Evolutionary conservation across 352 stramenopile species (phyloP).

Genomic region (Phytophthora rubi): DNA sequence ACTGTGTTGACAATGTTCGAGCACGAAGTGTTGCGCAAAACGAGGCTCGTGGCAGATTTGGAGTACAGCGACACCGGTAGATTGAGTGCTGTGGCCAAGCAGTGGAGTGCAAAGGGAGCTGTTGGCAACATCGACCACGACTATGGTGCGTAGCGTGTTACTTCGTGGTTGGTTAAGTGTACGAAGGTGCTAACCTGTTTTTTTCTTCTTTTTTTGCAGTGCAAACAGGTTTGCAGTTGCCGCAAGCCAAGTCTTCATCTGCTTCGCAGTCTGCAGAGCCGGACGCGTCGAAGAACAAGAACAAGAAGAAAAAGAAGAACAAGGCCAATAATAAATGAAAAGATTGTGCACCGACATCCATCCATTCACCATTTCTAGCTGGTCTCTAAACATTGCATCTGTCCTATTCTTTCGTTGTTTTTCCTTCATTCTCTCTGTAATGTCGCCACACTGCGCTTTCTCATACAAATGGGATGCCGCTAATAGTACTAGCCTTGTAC

Average conservation of each 20-base stretch:
- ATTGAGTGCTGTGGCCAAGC: conserved; percentile 43
- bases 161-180: not conserved
- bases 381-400: conserved; percentile 19
- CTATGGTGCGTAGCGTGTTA: conserved; percentile 47
- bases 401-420: conserved; percentile 1
- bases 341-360: conserved; percentile 1
- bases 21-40: conserved; percentile 67
- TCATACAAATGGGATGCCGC: conserved; percentile 94
- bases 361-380: not conserved
- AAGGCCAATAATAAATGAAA: conserved; percentile 33
- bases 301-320: conserved; percentile 60
- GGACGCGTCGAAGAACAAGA: conserved; percentile 39
- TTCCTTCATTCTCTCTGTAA: conserved; percentile 2
- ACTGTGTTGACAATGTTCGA: conserved; percentile 74
- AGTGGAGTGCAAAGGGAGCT: conserved; percentile 49
- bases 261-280: conserved; percentile 5
- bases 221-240: conserved; percentile 47
- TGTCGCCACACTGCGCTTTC: conserved; percentile 6
- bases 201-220: conserved; percentile 26
- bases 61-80: conserved; percentile 57
- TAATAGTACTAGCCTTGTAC: conserved; percentile 90
- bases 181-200: not conserved
- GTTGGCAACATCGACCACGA: conserved; percentile 54
- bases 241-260: conserved; percentile 25
- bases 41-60: conserved; percentile 51